Conservation (phyloP, 2,329 filamentous ascomycete genomes). For the Fusarium sp. region DNA sequence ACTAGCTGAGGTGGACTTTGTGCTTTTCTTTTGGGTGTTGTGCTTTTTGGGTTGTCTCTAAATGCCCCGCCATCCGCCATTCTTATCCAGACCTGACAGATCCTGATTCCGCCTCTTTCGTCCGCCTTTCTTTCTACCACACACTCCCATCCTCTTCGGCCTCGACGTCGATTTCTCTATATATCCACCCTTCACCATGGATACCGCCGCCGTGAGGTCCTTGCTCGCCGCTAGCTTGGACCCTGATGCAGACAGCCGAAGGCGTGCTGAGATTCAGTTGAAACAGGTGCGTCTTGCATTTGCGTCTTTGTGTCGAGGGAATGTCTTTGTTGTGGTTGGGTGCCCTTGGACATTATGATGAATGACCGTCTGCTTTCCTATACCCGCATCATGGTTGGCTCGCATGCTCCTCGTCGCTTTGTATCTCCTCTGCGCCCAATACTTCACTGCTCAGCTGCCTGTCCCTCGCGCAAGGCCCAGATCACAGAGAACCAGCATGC, state of each 20-base stretch:
- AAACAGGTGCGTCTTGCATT: conserved; percentile 73
- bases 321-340: conserved; percentile 13
- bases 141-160: conserved; percentile 41
- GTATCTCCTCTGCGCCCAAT: conserved; percentile 25
- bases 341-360: not conserved
- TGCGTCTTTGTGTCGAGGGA: conserved; percentile 25
- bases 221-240: conserved; percentile 83
- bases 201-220: conserved; percentile 78
- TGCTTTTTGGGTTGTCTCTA: conserved; percentile 42
- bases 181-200: conserved; percentile 65
- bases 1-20: conserved; percentile 28
- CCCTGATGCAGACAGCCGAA: conserved; percentile 78
- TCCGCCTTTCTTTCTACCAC: conserved; percentile 36
- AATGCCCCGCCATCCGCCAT: conserved; percentile 50
- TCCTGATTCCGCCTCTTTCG: conserved; percentile 47
- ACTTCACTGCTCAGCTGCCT: conserved; percentile 27
- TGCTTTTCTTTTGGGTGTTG: conserved; percentile 37
- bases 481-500: conserved; percentile 20
- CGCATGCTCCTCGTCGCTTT: conserved; percentile 2
- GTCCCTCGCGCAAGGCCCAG: conserved; percentile 30
- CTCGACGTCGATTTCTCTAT: conserved; percentile 45
- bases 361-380: not conserved
- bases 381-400: not conserved
- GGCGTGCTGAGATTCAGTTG: conserved; percentile 82
- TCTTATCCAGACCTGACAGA: conserved; percentile 49